Base-by-base conservation (phyloP, 345 rosid genomes). In the Lepidium aucheri region DNA sequence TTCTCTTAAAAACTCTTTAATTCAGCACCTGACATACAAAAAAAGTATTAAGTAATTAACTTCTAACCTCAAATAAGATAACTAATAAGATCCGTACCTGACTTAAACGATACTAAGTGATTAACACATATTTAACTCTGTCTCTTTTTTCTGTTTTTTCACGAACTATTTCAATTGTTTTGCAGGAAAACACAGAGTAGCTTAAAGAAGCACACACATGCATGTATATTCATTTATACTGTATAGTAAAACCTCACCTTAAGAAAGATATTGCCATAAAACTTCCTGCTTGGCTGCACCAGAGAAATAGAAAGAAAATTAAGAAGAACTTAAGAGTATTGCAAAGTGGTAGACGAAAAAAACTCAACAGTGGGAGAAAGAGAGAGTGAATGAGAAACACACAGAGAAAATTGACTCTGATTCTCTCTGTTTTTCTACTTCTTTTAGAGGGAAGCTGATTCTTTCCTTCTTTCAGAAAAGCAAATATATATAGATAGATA, bases 401-500 rank as follows among this genome's bases (percentile, higher is more conserved):
- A n/a, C n/a, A n/a, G n/a, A n/a, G n/a, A 36, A 12, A 33, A 2
- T 4, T 6, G 39, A 64, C 52, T 56, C 44, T 47, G 64, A 45
- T 73, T 42, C 66, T 65, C 54, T 57, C 8, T 41, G 71, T 57
- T 50, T 72, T 55, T 49, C 38, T 26, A 9, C 50, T 60, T 35
- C 76, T 72, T 72, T 65, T 42, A 50, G 32, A 73, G 72, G 34
- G 76, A 65, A 71, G 70, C 75, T 63, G 75, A 71, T 71, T 71
- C 70, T 26, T 26, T 26, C 30, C 30, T 26, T 26, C 30, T 26
- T 26, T 26, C 30, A 26, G 30, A 26, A 26, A 26, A 26, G 30
- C 30, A 26, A 26, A 26, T 26, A 26, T 26, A 26, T 26, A 26
- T 26, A 26, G 30, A 26, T 26, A 26, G 30, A 26, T 26, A 12